Conservation (phyloP, 345 rosid genomes). For the Citrus inodora region DNA sequence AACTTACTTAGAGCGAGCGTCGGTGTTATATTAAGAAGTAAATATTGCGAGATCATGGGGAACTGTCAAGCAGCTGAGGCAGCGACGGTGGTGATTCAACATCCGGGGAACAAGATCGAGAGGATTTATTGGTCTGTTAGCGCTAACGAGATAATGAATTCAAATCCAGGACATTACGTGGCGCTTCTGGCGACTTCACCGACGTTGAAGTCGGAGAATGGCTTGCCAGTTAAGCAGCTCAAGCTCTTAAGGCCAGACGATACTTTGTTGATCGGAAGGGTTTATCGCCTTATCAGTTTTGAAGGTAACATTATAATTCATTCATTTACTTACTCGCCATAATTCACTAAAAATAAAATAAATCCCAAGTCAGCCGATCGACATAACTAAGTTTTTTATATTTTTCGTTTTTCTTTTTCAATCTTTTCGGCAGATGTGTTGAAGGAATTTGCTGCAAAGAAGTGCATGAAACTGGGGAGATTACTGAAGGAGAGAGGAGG, state of each 20-base stretch:
- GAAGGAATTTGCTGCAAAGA: slow-evolving; percentile 73
- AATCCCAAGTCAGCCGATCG: not conserved
- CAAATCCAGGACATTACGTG: slow-evolving; percentile 82
- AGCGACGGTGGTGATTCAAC: slow-evolving; percentile 77
- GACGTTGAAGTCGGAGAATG: slow-evolving; percentile 34
- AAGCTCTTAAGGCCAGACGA: slow-evolving; percentile 81
- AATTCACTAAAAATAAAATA: not conserved
- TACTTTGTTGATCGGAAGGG: slow-evolving; percentile 65
- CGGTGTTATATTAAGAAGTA: no score
- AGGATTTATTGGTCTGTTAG: slow-evolving; percentile 72
- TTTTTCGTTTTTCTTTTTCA: not conserved
- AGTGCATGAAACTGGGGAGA: slow-evolving; percentile 70
- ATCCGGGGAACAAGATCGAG: slow-evolving; percentile 66
- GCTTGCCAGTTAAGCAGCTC: slow-evolving; percentile 60
- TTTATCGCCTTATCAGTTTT: slow-evolving; percentile 75
- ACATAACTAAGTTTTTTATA: not conserved
- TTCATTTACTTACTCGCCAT: not conserved
- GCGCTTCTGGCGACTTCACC: slow-evolving; percentile 64
- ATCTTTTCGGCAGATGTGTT: slow-evolving; percentile 45
- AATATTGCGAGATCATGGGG: slow-evolving; percentile 33
- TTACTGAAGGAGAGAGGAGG: slow-evolving; percentile 54
- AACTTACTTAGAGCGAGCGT: not conserved
- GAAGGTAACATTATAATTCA: slow-evolving; percentile 39
- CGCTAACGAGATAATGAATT: slow-evolving; percentile 66
- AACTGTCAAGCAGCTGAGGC: slow-evolving; percentile 92